Evolutionary conservation across 139 green algal species (phyloP), one percentile per base, ranked within the genome.

Genomic region (Chlamydomonas applanata): DNA sequence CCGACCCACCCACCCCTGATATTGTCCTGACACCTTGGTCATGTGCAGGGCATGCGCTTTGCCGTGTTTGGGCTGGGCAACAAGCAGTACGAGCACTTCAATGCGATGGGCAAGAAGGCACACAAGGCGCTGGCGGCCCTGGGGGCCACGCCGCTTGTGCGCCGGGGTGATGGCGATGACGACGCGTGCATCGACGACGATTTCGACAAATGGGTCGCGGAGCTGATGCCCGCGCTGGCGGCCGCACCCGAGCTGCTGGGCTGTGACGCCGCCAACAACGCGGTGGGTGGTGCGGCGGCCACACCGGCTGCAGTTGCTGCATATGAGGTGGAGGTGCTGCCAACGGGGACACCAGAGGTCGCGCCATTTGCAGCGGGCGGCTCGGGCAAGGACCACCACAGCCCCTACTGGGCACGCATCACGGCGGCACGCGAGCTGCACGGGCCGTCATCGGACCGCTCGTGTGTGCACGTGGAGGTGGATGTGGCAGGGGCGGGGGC

Each of bases 11-110:
- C n/a, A n/a, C n/a, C n/a, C n/a, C n/a, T n/a, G n/a, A n/a, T n/a
- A n/a, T n/a, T n/a, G n/a, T n/a, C n/a, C n/a, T n/a, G n/a, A n/a
- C n/a, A n/a, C n/a, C 22, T 59, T 34, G 19, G 36, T 13, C 35
- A n/a, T 17, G 4, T 75, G 22, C 77, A 95, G 84, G 83, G 75
- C 24, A 72, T 96, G 1, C 72, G 46, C 0, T 98, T 89, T 64
- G 92, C 78, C 19, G 93, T 98, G 35, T 98, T 99, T 87, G 96
- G 90, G 5, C 85, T 99, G 32, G 96, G 96, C 52, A 99, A 98
- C 86, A 93, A 89, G 73, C 93, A 98, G 88, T 99, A 99, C 69
- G 96, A 99, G 86, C 94, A 98, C 85, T 99, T 98, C 84, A 96
- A 93, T 73, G 84, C 88, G 0, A 87, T 95, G 52, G 93, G 94